Evolutionary conservation across 805 yeast species (phyloP), one percentile per base, ranked within the genome.

Genomic region (Candida corydali): DNA sequence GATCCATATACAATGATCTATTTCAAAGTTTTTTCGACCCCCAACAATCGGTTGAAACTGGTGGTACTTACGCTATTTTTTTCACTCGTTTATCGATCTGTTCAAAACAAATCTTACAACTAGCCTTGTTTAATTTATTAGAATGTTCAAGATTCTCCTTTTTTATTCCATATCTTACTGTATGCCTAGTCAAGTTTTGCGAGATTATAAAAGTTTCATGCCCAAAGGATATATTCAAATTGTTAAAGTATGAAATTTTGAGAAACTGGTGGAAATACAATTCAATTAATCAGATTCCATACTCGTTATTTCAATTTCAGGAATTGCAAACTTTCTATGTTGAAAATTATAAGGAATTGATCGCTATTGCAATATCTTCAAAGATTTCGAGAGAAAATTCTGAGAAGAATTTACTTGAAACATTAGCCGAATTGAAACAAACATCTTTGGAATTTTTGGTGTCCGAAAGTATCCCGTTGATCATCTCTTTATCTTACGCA

Each of bases 401-500:
- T 3, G 24, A 19, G 3, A 16, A 20, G 24, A 29, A 25, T 10
- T 26, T 43, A 25, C 12, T 45, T 45, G 17, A 36, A 34, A 3
- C 34, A 19, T n/a, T 49, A 49, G n/a, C 48, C 50, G 7, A 34
- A 40, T 17, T 45, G 5, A 54, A 43, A 12, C 28, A 36, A 1
- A 29, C 46, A 1, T 51, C 49, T 14, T 8, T 34, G 3, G 29
- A 38, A 14, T 37, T 55, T 9, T 23, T 70, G 8, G 42, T 60
- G 7, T 40, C 45, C 4, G 65, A 63, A 8, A 51, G 70, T 19
- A 37, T 72, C 5, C 54, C 74, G 0, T 37, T 57, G n/a, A 45
- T 65, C 0, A 54, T 78, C 1, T 67, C 81, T 0, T 44, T 76
- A 15, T 55, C 76, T 0, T 75, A 59, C 42, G 53, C 73, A 0